These are phyloP conservation scores for Aethionema arabicum DNA, from an alignment of 345 rosid species.

Conservation along the genomic window DNA sequence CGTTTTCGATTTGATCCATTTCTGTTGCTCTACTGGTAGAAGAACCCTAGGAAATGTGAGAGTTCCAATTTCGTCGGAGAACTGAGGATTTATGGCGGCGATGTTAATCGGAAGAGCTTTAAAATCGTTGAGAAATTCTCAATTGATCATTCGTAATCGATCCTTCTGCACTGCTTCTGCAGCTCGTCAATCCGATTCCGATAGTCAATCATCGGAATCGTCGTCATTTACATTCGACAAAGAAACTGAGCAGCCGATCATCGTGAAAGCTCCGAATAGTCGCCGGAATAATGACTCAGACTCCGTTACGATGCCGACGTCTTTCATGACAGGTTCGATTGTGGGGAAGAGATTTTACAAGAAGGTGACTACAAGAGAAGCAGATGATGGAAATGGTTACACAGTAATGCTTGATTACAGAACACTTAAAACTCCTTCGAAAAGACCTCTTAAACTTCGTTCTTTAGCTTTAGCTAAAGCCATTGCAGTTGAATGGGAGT, in stretches of 20 bases:
- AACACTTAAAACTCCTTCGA: slow-evolving; percentile 86
- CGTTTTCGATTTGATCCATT: no score
- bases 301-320: slow-evolving; percentile 82
- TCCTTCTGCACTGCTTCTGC: slow-evolving; percentile 44
- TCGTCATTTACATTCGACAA: slow-evolving; percentile 55
- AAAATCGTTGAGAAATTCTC: slow-evolving; percentile 37
- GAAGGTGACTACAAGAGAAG: slow-evolving; percentile 75
- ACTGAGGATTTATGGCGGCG: slow-evolving; percentile 30
- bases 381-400: slow-evolving; percentile 93
- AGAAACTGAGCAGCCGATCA: slow-evolving; percentile 40
- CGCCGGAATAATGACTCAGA: slow-evolving; percentile 33
- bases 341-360: slow-evolving; percentile 83
- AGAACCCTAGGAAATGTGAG: slow-evolving; percentile 22
- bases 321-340: slow-evolving; percentile 92
- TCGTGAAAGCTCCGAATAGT: slow-evolving; percentile 45
- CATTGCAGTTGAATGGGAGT: slow-evolving; percentile 93
- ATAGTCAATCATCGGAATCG: slow-evolving; percentile 35
- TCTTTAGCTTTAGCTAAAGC: slow-evolving; percentile 83
- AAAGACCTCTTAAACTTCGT: slow-evolving; percentile 74
- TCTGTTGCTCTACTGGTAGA: no score
- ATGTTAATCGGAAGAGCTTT: slow-evolving; percentile 45
- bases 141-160: slow-evolving; percentile 34
- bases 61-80: slow-evolving; percentile 9
- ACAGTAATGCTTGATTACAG: slow-evolving; percentile 95
- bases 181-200: slow-evolving; percentile 40